Evolutionary conservation across 805 yeast genomes (phyloP).

Genomic region (Kregervanrija pseudodelftensis): DNA sequence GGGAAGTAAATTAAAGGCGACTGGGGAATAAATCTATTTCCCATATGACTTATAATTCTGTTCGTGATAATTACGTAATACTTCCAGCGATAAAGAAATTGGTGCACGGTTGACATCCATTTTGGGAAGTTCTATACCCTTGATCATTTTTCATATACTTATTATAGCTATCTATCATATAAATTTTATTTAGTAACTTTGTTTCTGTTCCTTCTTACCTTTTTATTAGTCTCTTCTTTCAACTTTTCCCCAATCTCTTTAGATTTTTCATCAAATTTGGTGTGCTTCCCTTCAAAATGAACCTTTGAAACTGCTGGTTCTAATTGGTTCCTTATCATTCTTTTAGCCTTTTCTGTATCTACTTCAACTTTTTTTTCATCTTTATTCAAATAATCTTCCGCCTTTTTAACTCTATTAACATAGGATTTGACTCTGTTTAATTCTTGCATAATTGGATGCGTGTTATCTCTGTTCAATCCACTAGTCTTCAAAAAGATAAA

Average conservation of each 20-base stretch:
- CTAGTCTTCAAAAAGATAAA: conserved; percentile 52
- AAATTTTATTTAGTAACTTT: too few relatives aligned
- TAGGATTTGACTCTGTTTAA: conserved; percentile 59
- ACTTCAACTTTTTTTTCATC: conserved; percentile 18
- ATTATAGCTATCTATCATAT: too few relatives aligned
- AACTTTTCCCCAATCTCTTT: not conserved
- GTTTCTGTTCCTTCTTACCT: too few relatives aligned
- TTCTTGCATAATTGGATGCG: conserved; percentile 62
- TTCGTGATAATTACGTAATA: too few relatives aligned
- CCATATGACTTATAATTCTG: too few relatives aligned
- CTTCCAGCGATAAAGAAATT: too few relatives aligned
- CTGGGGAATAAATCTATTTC: too few relatives aligned
- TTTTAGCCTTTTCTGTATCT: conserved; percentile 10
- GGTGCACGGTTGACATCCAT: too few relatives aligned
- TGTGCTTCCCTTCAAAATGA: conserved; percentile 37
- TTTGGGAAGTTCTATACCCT: too few relatives aligned
- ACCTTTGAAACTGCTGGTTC: conserved; percentile 47
- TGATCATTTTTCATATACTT: too few relatives aligned
- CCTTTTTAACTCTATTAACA: conserved; percentile 48
- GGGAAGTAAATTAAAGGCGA: too few relatives aligned
- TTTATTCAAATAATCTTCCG: conserved; percentile 25
- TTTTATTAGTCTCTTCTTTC: conserved; percentile 1
- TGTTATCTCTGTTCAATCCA: conserved; percentile 45
- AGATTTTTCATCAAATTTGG: not conserved
- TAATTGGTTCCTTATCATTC: conserved; percentile 26